Conservation (phyloP, 2,329 filamentous ascomycete genomes). For the Ophiocordyceps sinensis region DNA sequence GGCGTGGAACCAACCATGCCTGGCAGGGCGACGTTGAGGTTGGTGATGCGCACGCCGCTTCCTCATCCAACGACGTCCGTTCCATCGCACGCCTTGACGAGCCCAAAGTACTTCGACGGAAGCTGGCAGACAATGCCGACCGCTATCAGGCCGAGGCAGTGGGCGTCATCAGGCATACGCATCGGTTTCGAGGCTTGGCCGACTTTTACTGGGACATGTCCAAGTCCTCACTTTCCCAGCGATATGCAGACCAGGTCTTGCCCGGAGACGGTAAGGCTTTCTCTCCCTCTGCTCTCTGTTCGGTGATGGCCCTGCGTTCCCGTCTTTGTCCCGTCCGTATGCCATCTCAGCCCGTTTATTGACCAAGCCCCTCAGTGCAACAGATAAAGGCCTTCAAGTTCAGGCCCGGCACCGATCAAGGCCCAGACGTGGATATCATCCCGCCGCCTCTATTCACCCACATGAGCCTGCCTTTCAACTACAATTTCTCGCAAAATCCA, state of each 20-base stretch:
- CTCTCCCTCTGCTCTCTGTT: background rate
- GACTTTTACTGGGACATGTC: constrained; percentile 74
- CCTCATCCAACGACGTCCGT: constrained; percentile 13
- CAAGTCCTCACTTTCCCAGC: constrained; percentile 53
- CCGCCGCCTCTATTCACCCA: constrained; percentile 69
- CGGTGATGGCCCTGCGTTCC: no score
- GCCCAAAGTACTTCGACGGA: constrained; percentile 41
- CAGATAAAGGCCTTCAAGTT: constrained; percentile 50
- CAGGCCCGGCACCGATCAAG: constrained; percentile 43
- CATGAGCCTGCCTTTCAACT: constrained; percentile 59
- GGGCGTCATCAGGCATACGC: constrained; percentile 62
- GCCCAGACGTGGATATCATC: constrained; percentile 52
- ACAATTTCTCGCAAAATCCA: constrained; percentile 75
- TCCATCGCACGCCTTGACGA: constrained; percentile 36
- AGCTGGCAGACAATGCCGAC: constrained; percentile 54
- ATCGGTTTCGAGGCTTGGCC: constrained; percentile 75
- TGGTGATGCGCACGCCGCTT: constrained; percentile 8
- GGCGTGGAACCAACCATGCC: constrained; percentile 57
- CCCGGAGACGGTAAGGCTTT: constrained; percentile 50
- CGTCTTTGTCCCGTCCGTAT: no score
- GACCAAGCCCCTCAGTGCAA: constrained; percentile 20
- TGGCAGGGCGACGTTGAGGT: constrained; percentile 34
- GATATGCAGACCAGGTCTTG: constrained; percentile 57
- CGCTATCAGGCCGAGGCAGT: constrained; percentile 55
- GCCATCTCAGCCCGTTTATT: background rate